These are phyloP conservation scores for Eremochloa ophiuroides DNA, from an alignment of 176 grass and related monocot species.

Conservation along the genomic window DNA sequence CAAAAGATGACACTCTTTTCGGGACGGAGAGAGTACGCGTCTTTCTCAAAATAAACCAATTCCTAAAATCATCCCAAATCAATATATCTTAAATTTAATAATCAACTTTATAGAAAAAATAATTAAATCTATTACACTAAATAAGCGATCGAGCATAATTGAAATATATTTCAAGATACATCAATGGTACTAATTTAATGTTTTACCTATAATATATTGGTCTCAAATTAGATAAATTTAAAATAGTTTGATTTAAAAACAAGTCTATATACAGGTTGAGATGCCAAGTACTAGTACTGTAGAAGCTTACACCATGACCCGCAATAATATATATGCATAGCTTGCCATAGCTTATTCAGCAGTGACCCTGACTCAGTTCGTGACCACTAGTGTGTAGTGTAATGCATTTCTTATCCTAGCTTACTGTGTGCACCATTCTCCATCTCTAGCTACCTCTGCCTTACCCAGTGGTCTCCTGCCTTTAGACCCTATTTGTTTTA, in stretches of 20 bases:
- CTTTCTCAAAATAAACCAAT: no score
- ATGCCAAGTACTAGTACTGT: no score
- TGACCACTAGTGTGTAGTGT: neutral
- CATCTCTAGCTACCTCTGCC: neutral
- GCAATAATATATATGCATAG: neutral
- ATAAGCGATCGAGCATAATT: neutral
- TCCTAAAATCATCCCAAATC: no score
- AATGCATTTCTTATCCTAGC: neutral
- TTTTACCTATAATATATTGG: neutral
- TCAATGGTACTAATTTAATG: neutral
- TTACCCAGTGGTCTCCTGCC: constrained; percentile 4
- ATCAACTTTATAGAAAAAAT: no score
- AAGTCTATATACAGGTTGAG: no score
- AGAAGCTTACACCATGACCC: neutral
- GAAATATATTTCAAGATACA: neutral
- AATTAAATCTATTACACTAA: neutral
- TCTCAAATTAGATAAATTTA: no score
- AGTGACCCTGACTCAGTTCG: constrained; percentile 5
- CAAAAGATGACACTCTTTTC: no score
- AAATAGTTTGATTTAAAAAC: no score
- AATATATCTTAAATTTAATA: no score
- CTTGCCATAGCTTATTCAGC: neutral
- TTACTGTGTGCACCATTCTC: constrained; percentile 1
- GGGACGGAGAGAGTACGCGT: no score
- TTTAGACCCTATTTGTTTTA: neutral